A percentile compares a stretch with the other conserved stretches of the same genome.
Conservation (phyloP, 208 protist species). For the Leishmania martiniquensis region DNA sequence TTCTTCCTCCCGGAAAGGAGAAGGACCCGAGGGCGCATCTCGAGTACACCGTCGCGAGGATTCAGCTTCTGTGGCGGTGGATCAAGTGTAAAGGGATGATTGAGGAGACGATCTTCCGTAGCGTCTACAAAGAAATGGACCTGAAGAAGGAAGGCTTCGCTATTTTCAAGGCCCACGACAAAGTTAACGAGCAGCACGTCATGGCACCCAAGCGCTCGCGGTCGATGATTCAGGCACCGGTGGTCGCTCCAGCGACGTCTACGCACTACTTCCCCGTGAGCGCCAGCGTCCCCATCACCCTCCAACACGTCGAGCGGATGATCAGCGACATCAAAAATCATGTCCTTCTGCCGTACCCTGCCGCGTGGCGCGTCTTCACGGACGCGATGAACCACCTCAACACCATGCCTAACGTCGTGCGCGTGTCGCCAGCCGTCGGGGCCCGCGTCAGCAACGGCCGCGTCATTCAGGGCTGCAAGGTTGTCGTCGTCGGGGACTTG, state of each 20-base stretch:
- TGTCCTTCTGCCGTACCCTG: conserved; percentile 77
- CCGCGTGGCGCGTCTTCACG: conserved; percentile 84
- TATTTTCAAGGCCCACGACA: conserved; percentile 87
- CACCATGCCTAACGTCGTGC: conserved; percentile 85
- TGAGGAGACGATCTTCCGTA: conserved; percentile 81
- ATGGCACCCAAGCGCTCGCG: conserved; percentile 75
- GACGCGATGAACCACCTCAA: conserved; percentile 87
- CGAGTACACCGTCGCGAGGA: conserved; percentile 71
- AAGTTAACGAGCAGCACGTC: conserved; percentile 76
- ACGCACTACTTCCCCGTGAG: conserved; percentile 83
- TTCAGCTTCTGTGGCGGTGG: conserved; percentile 87
- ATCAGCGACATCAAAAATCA: conserved; percentile 76
- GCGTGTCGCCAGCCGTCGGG: conserved; percentile 65
- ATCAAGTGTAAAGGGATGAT: conserved; percentile 77
- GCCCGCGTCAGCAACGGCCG: conserved; percentile 75
- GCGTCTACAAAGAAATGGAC: conserved; percentile 88
- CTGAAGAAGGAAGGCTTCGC: conserved; percentile 88
- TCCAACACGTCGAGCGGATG: conserved; percentile 70
- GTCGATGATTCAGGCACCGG: conserved; percentile 64
- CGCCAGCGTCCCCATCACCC: conserved; percentile 60
- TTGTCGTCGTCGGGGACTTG: conserved; percentile 89
- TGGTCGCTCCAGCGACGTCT: conserved; percentile 69
- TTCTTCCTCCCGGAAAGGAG: conserved; percentile 34
- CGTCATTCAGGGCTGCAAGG: conserved; percentile 78
- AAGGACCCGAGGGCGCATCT: conserved; percentile 25